These are phyloP conservation scores for Claviceps sp. DNA, from an alignment of 2,329 filamentous ascomycete genomes.

Conservation along the genomic window DNA sequence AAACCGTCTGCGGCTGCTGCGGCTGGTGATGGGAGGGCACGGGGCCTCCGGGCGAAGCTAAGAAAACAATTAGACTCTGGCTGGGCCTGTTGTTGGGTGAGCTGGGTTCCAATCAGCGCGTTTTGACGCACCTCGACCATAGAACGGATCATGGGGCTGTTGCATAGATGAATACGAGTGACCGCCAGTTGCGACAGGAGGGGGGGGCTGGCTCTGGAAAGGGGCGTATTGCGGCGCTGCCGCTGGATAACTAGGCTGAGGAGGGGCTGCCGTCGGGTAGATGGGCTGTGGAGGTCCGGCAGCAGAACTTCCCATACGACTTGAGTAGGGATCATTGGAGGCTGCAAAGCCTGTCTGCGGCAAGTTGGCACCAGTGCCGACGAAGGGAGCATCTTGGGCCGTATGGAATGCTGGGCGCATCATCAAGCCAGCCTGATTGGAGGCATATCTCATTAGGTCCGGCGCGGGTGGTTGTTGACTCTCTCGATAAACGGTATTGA, in stretches of 20 bases:
- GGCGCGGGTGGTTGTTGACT: slow-evolving; percentile 19
- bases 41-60: slow-evolving; percentile 39
- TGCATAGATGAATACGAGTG: slow-evolving; percentile 22
- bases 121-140: slow-evolving; percentile 47
- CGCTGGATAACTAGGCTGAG: slow-evolving; percentile 20
- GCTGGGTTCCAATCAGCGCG: slow-evolving; percentile 6
- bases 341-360: slow-evolving; percentile 13
- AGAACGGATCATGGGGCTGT: slow-evolving; percentile 35
- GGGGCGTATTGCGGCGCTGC: slow-evolving; percentile 16
- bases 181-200: slow-evolving; percentile 12
- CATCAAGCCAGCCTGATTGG: slow-evolving; percentile 15
- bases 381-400: slow-evolving; percentile 20
- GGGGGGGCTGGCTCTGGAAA: slow-evolving; percentile 24
- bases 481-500: slow-evolving; percentile 18
- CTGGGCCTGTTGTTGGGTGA: slow-evolving; percentile 8
- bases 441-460: slow-evolving; percentile 19
- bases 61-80: slow-evolving; percentile 30
- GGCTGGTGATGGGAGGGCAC: slow-evolving; percentile 16
- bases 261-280: slow-evolving; percentile 19
- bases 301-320: slow-evolving; percentile 16
- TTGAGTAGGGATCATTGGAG: slow-evolving; percentile 19
- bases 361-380: slow-evolving; percentile 24
- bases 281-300: slow-evolving; percentile 18
- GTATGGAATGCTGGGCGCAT: slow-evolving; percentile 20
- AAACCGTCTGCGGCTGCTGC: slow-evolving; percentile 20